Conservation (phyloP, 306 rosid genomes). For the Begonia masoniana region DNA sequence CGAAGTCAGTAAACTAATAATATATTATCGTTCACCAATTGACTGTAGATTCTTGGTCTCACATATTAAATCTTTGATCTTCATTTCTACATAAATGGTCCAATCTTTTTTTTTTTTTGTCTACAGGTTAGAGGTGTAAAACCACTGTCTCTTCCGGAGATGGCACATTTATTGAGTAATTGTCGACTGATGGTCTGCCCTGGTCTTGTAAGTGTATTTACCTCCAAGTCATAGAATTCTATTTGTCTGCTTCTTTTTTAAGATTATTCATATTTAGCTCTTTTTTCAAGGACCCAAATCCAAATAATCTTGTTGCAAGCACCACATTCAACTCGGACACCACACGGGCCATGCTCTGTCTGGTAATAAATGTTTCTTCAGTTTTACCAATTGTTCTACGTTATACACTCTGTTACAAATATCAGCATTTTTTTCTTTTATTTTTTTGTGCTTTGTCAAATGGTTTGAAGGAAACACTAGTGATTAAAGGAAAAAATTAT, state of each 20-base stretch:
- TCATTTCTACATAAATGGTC: slow-evolving; percentile 11
- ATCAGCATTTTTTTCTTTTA: too few relatives aligned
- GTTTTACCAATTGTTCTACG: not conserved
- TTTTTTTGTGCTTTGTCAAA: too few relatives aligned
- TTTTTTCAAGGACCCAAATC: slow-evolving; percentile 79
- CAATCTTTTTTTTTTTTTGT: too few relatives aligned
- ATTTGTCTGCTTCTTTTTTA: slow-evolving; percentile 12
- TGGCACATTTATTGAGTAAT: slow-evolving; percentile 68
- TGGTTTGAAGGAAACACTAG: too few relatives aligned
- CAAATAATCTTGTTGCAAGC: slow-evolving; percentile 84
- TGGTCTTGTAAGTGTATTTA: slow-evolving; percentile 67
- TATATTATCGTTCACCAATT: too few relatives aligned
- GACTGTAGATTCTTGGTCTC: too few relatives aligned
- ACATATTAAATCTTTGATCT: slow-evolving; percentile 10
- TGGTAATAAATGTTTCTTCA: slow-evolving; percentile 43
- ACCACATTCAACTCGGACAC: slow-evolving; percentile 86
- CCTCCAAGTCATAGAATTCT: not conserved
- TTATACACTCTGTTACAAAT: too few relatives aligned
- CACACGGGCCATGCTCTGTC: slow-evolving; percentile 91
- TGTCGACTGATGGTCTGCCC: slow-evolving; percentile 63
- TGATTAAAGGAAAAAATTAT: too few relatives aligned
- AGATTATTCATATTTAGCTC: slow-evolving; percentile 13
- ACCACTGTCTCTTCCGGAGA: slow-evolving; percentile 72
- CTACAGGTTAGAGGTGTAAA: slow-evolving; percentile 90
- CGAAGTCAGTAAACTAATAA: too few relatives aligned